Evolutionary conservation across 768 basidiomycete genomes (phyloP), one percentile per base, ranked within the genome.

Genomic region (Phylloporus arenicola): DNA sequence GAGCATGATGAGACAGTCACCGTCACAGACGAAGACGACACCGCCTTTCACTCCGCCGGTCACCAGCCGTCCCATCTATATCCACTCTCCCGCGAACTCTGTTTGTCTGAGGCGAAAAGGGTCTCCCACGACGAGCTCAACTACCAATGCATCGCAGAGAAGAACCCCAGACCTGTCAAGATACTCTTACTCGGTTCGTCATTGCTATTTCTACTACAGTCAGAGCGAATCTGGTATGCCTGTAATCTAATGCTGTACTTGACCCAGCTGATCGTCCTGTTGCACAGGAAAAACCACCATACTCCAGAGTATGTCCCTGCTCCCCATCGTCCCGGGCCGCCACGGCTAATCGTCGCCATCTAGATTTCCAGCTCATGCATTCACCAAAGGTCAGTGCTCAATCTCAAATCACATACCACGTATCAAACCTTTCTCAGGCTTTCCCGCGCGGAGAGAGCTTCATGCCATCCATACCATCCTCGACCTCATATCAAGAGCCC

Each of bases 211-310:
- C 10, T 24, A 30, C 51, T 34, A 34, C 33, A 51, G 88, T 7
- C 88, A 90, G 73, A 87, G 84, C 70, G 88, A 91, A 72, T 86
- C 83, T 7, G 86, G 87, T 83, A 64, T 56, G 82, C 68, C 19
- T 2, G 14, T 6, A 12, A 6, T 34, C 41, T 34, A 7, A 19
- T 46, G 17, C 12, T 31, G 27, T 14, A 51, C 9, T 29, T 43
- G 37, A 48, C 30, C 49, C 46, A 52, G 17, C 45, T 58, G 20
- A 57, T 17, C 35, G 19, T 24, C 45, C 16, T 42, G 24, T 22
- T 27, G 24, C 31, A n/a, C 52, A 88, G 86, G 86, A 53, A 89
- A 88, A 71, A 87, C 85, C 1, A 89, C 87, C 1, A 88, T 88
- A 1, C 73, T 90, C 31, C 75, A 88, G 63, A 88, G 86, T 88